Base-by-base conservation (phyloP, 2,329 filamentous ascomycete genomes). In the Corinectria fuckeliana region DNA sequence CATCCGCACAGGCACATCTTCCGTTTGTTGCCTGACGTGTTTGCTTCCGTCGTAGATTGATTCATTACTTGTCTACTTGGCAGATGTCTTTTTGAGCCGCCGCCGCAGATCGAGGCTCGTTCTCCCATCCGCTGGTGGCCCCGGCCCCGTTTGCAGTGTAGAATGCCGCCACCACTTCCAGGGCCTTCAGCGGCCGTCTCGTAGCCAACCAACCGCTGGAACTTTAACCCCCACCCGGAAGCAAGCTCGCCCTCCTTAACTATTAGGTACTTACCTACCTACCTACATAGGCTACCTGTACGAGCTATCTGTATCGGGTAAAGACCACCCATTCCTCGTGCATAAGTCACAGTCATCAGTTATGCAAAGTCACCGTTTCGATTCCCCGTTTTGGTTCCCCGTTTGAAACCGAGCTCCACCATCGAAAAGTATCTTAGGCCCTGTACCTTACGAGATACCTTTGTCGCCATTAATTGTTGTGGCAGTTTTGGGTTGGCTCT, bases 101-200 rank as follows among this genome's bases (percentile, higher is more conserved):
- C 28, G 21, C 39, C 32, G n/a, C n/a, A n/a, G n/a, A n/a, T n/a
- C n/a, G n/a, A 30, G 45, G 23, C 28, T 56, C 30, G 30, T 11
- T 14, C n/a, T 6, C 13, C n/a, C 26, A n/a, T 53, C 45, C 26
- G 56, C 44, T 42, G 50, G 26, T 36, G 56, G 41, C 42, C 38
- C 42, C 56, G 53, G 54, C 47, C 47, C 54, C 50, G 41, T 50
- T 48, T 51, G 13, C 55, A 52, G 48, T 52, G 48, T 41, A 45
- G 38, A 51, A 32, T 25, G 44, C 55, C 32, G 39, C 48, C 39
- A 41, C 32, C n/a, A n/a, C n/a, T n/a, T 20, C 39, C 56, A 47
- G 56, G 32, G 42, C 49, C 49, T 53, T 42, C 45, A 53, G 49
- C 42, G 41, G 49, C 44, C 30, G 25, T 49, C 42, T 21, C 47